These are phyloP conservation scores for Petunia hybrid DNA, from an alignment of 305 asterid genomes.

Conservation along the genomic window DNA sequence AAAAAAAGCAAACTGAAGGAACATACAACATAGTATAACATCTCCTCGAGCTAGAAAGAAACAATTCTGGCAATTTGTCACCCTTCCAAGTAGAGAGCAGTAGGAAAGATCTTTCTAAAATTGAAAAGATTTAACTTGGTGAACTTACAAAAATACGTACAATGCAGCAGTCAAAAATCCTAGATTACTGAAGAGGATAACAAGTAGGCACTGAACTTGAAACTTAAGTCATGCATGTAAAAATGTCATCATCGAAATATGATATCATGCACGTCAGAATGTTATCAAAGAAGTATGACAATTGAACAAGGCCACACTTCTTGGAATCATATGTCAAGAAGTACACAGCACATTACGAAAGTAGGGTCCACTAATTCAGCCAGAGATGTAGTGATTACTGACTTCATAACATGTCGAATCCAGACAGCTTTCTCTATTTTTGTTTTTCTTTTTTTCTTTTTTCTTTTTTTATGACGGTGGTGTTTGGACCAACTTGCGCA, in stretches of 20 bases:
- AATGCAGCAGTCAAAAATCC: neutral
- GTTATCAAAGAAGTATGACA: neutral
- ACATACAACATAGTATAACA: neutral
- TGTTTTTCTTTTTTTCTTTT: too few species aligned
- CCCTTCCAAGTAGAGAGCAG: neutral
- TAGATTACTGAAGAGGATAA: neutral
- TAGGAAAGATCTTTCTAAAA: neutral
- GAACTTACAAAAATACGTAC: conserved; percentile 10
- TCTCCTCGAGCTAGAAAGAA: conserved; percentile 10
- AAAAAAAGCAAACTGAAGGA: neutral
- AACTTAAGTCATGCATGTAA: neutral
- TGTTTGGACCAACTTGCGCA: too few species aligned
- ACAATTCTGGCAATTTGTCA: neutral
- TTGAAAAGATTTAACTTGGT: conserved; percentile 21
- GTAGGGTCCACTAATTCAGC: conserved; percentile 2
- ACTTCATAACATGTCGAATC: neutral
- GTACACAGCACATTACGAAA: neutral
- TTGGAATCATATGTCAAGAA: neutral
- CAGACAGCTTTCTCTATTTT: neutral
- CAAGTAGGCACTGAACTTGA: neutral
- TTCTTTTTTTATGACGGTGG: too few species aligned
- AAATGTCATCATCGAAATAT: conserved; percentile 1
- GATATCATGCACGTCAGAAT: neutral
- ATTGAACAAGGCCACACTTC: neutral
- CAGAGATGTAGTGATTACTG: neutral